Base-by-base conservation (phyloP, 805 yeast species). In the Blastobotrys americana region DNA sequence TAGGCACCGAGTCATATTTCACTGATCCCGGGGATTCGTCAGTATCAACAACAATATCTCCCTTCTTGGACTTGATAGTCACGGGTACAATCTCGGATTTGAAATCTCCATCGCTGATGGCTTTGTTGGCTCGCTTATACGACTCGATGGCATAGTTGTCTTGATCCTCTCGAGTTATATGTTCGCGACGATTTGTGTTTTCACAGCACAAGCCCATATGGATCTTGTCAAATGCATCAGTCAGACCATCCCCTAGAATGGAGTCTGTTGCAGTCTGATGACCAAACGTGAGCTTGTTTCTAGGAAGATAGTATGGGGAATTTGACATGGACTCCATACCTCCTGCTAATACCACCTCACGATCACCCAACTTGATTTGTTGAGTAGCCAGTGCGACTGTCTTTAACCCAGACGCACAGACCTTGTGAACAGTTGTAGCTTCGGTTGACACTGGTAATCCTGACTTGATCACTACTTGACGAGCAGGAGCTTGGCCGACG, bases 281-380 rank as follows among this genome's bases (percentile, higher is more conserved):
- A 48, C 81, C 82, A 47, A 67, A 76, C 48, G 70, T 61, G 37
- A 75, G 71, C 71, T 94, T 77, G 33, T 86, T 88, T 47, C 82
- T 66, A 47, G 90, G 88, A 45, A 84, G 61, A 61, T 89, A 89
- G 74, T 84, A 88, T 45, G 97, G 97, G 27, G 89, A 74, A 63
- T 89, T 88, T 43, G 96, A 76, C 97, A 89, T 89, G 40, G 95
- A 84, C 69, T 89, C 97, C 56, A 93, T 87, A 62, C 97, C 97
- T 55, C 97, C 97, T 23, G 89, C 90, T 54, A 89, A 80, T 28
- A 90, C 85, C 44, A 89, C 78, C 60, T 84, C 89, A 49, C 95
- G 85, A 61, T 77, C 76, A 46, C 95, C 95, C 51, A 85, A 73
- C 61, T 82, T 65, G 57, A 89, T 88, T 45, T 90, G 70, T 69